Percentiles rank a stretch among this genome's conserved stretches.
Evolutionary conservation across 768 basidiomycete genomes (phyloP).

Genomic region (Lactarius quietus): DNA sequence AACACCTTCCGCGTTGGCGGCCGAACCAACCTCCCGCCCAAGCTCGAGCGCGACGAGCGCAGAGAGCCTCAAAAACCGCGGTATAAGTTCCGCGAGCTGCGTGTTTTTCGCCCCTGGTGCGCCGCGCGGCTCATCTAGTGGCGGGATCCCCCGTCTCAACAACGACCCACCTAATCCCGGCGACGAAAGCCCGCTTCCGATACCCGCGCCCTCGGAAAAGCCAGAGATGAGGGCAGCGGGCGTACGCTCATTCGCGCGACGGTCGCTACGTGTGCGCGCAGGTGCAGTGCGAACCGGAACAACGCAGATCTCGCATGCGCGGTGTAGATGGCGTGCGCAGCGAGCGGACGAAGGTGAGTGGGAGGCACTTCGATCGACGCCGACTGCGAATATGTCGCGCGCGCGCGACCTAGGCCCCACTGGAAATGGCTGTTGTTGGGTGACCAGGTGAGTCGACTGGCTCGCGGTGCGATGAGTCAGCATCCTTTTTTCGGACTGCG

Average conservation of each 20-base stretch:
- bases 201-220: constrained; percentile 71
- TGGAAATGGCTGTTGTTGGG: constrained; percentile 18
- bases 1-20: constrained; percentile 25
- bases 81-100: constrained; percentile 60
- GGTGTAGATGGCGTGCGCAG: constrained; percentile 71
- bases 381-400: constrained; percentile 51
- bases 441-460: constrained; percentile 4
- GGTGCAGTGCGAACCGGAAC: constrained; percentile 45
- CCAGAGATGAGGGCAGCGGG: constrained; percentile 49
- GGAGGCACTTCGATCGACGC: constrained; percentile 57
- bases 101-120: constrained; percentile 54
- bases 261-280: constrained; percentile 21
- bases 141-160: constrained; percentile 44
- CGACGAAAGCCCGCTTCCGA: constrained; percentile 64
- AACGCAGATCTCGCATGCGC: constrained; percentile 74
- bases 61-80: constrained; percentile 70
- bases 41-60: constrained; percentile 77
- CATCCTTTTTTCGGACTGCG: neutral
- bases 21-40: constrained; percentile 53
- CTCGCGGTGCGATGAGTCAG: constrained; percentile 28
- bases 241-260: constrained; percentile 16
- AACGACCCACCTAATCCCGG: constrained; percentile 55
- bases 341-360: constrained; percentile 61
- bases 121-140: constrained; percentile 13
- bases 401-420: constrained; percentile 39